Conservation (phyloP, 2,329 filamentous ascomycete species). For the Thermothelomyces thermophilus region DNA sequence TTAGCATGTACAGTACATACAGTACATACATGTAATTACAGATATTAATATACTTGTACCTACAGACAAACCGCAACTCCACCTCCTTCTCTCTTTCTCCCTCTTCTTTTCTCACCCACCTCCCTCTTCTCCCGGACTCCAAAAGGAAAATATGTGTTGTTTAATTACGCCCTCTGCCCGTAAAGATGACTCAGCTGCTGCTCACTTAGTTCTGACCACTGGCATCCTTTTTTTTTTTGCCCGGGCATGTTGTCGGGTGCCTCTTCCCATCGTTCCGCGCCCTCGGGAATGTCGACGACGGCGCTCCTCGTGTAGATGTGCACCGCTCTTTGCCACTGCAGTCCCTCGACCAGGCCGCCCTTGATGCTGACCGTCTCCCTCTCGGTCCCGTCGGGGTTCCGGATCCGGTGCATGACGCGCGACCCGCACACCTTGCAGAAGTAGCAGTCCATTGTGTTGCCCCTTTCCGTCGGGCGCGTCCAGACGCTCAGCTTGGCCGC, state of each 20-base stretch:
- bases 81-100: too few species aligned
- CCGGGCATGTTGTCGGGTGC: constrained; percentile 15
- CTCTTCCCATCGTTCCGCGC: constrained; percentile 17
- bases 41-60: too few species aligned
- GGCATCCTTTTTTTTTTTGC: background rate
- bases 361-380: constrained; percentile 38
- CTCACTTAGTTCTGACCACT: too few species aligned
- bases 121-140: too few species aligned
- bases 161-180: too few species aligned
- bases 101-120: too few species aligned
- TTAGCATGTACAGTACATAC: too few species aligned
- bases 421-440: constrained; percentile 34
- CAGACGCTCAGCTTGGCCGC: constrained; percentile 26
- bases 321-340: constrained; percentile 34
- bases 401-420: constrained; percentile 41
- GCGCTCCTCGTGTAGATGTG: constrained; percentile 43
- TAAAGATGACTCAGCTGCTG: too few species aligned
- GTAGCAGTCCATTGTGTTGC: constrained; percentile 31
- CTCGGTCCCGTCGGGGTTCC: constrained; percentile 33
- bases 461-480: constrained; percentile 27
- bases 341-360: constrained; percentile 38
- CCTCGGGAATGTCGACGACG: constrained; percentile 38
- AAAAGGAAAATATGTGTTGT: too few species aligned
- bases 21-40: too few species aligned
- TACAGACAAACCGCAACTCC: too few species aligned